Evolutionary conservation across 805 yeast genomes (phyloP).

Genomic region (Candida golubevii): DNA sequence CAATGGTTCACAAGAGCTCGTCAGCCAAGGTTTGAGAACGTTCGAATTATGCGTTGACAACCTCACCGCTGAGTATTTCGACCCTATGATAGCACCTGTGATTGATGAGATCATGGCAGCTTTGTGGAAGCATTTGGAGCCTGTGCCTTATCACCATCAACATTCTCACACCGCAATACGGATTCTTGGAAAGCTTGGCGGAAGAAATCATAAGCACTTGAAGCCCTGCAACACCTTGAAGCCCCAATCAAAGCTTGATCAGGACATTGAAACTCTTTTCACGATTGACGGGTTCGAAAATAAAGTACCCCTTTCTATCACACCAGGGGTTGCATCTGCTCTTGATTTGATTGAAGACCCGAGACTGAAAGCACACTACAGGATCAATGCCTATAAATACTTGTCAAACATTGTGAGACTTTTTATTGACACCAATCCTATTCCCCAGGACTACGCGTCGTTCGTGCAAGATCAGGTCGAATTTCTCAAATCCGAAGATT

Average conservation of each 20-base stretch:
- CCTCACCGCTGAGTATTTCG: constrained; percentile 92
- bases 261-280: constrained; percentile 66
- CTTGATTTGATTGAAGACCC: constrained; percentile 69
- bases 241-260: constrained; percentile 52
- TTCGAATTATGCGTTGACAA: constrained; percentile 95
- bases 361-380: constrained; percentile 56
- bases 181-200: constrained; percentile 92
- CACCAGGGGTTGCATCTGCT: constrained; percentile 82
- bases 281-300: constrained; percentile 62
- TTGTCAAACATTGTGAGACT: constrained; percentile 62
- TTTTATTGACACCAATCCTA: constrained; percentile 53
- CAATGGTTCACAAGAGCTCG: constrained; percentile 85
- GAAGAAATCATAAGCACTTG: constrained; percentile 84
- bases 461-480: constrained; percentile 49
- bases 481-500: constrained; percentile 37
- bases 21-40: constrained; percentile 91
- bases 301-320: constrained; percentile 65
- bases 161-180: constrained; percentile 93
- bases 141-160: constrained; percentile 91
- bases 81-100: constrained; percentile 95
- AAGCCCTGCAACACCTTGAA: constrained; percentile 68
- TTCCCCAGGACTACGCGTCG: constrained; percentile 41
- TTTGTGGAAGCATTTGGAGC: constrained; percentile 83
- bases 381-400: constrained; percentile 74
- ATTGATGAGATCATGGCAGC: constrained; percentile 92